These are phyloP conservation scores for Nemania sp. DNA, from an alignment of 2,329 filamentous ascomycete species.

Conservation along the genomic window DNA sequence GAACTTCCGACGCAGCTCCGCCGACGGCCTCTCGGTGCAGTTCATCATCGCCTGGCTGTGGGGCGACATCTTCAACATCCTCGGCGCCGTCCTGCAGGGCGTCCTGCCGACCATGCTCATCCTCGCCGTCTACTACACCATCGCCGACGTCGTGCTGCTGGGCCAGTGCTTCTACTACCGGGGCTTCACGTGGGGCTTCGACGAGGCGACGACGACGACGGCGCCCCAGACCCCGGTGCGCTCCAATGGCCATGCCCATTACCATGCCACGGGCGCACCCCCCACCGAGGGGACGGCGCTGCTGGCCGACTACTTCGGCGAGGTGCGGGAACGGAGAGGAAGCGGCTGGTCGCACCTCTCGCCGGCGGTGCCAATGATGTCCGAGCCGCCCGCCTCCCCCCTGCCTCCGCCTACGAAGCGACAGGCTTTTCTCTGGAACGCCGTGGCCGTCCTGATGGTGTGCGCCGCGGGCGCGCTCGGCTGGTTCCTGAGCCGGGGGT, in stretches of 20 bases:
- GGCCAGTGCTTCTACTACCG: constrained; percentile 95
- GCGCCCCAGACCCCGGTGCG: constrained; percentile 43
- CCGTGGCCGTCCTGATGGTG: constrained; percentile 76
- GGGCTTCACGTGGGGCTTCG: constrained; percentile 72
- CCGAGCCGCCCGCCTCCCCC: constrained; percentile 49
- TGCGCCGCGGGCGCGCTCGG: constrained; percentile 81
- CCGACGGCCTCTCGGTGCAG: constrained; percentile 85
- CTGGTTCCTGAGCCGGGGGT: constrained; percentile 74
- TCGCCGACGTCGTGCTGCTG: constrained; percentile 87
- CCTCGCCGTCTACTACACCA: constrained; percentile 90
- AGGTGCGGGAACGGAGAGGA: constrained; percentile 50
- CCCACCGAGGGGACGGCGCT: constrained; percentile 59
- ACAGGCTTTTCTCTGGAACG: constrained; percentile 73
- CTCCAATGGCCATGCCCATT: constrained; percentile 41
- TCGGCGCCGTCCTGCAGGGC: constrained; percentile 87
- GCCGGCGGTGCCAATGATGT: constrained; percentile 78
- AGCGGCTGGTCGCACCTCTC: constrained; percentile 70
- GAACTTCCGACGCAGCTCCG: constrained; percentile 83
- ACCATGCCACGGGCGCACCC: constrained; percentile 44
- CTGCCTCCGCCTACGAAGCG: constrained; percentile 54
- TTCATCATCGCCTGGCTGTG: constrained; percentile 93
- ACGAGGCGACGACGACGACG: constrained; percentile 40
- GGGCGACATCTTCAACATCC: constrained; percentile 95
- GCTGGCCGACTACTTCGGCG: constrained; percentile 49
- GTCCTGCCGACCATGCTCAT: constrained; percentile 95